Base-by-base conservation (phyloP, 2,329 filamentous ascomycete species). In the Exophiala dermatitidis region DNA sequence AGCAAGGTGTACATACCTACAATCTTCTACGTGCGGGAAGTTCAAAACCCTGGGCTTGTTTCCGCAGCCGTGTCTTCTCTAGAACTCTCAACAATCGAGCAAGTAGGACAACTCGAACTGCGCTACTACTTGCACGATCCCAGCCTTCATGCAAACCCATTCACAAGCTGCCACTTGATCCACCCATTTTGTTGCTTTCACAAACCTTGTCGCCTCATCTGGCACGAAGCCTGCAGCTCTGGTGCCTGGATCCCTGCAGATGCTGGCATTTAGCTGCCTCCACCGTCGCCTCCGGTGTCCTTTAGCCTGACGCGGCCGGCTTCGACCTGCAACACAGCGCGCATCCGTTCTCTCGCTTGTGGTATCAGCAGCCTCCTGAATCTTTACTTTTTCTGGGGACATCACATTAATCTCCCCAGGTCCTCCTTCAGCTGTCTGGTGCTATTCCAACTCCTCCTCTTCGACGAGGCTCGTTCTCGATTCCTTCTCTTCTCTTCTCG, bases 331-430 rank as follows among this genome's bases (percentile, higher is more conserved):
- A 49, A 55, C 19, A 19, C 19, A 19, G 19, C 19, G 19, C 56
- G 56, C 53, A 48, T 50, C 32, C 40, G 42, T 50, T 19, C 40
- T 51, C 52, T 58, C 56, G 56, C 56, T 58, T 56, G 48, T 37
- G 40, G 43, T 52, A 48, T 44, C 55, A 52, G 41, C 37, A 40
- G 42, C 50, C 52, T 58, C 56, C 56, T 57, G 55, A 57, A 57
- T 45, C 42, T 45, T 31, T 4, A 6, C 43, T 48, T 45, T 51
- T 46, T 19, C 33, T 45, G 41, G 47, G 40, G 36, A 33, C 45
- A 28, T 43, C 37, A 44, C 36, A 48, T 37, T 34, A 52, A 52
- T 52, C 44, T 52, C 50, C 46, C 31, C 33, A 36, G 10, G 32
- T 12, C 36, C 42, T 45, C 42, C 42, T 5, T 8, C 42, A 45